Percentiles rank a stretch among this genome's conserved stretches.
Conservation (phyloP, 2,329 filamentous ascomycete genomes). For the Albifimbria verrucaria region DNA sequence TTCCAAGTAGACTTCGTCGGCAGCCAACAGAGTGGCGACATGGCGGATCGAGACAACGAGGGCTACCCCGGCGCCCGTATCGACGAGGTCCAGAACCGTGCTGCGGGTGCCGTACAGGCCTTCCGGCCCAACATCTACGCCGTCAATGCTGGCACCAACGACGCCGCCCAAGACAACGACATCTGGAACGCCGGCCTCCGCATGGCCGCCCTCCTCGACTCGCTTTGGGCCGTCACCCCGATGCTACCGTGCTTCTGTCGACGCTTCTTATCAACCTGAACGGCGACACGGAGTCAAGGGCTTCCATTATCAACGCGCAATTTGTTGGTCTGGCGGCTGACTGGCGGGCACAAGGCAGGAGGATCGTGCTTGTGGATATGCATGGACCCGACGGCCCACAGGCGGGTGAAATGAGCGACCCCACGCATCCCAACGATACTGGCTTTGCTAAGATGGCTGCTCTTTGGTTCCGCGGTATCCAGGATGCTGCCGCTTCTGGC, state of each 20-base stretch:
- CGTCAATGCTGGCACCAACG: slow-evolving; percentile 37
- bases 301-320: slow-evolving; percentile 24
- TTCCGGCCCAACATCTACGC: slow-evolving; percentile 33
- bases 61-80: slow-evolving; percentile 32
- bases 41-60: slow-evolving; percentile 33
- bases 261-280: slow-evolving; percentile 27
- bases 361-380: slow-evolving; percentile 36
- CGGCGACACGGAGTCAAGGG: slow-evolving; percentile 15
- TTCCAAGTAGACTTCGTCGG: slow-evolving; percentile 35
- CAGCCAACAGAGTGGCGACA: slow-evolving; percentile 27
- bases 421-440: slow-evolving; percentile 28
- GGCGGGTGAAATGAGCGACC: slow-evolving; percentile 26
- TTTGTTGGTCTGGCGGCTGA: slow-evolving; percentile 17
- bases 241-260: slow-evolving; percentile 22
- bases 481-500: slow-evolving; percentile 15
- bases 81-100: slow-evolving; percentile 28
- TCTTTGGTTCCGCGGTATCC: slow-evolving; percentile 26
- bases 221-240: slow-evolving; percentile 24
- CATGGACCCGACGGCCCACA: slow-evolving; percentile 21
- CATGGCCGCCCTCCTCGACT: slow-evolving; percentile 23
- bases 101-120: slow-evolving; percentile 18
- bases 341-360: slow-evolving; percentile 19
- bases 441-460: slow-evolving; percentile 34
- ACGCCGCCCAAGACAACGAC: slow-evolving; percentile 29
- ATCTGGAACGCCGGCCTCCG: slow-evolving; percentile 23